phyloP scores from a whole-genome alignment of 2,329 filamentous ascomycete genomes.

The Penicillium sp. region DNA sequence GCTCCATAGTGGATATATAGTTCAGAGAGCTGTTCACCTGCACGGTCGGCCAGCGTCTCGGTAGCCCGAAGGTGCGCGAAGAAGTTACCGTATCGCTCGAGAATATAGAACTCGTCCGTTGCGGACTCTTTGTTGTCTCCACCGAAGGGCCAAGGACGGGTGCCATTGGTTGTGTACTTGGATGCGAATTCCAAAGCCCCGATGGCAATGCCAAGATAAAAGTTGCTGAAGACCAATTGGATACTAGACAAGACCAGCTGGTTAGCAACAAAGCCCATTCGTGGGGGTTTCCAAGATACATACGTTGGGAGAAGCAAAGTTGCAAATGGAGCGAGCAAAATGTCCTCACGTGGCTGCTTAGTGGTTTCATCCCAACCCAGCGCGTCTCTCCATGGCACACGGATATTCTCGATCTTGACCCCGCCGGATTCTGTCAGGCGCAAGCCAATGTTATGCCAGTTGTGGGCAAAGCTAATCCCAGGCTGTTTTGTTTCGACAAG shows the following conservation, averaged over 20 bases:
- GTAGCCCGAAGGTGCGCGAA: constrained; percentile 62
- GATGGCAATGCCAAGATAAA: constrained; percentile 64
- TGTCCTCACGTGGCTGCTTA: constrained; percentile 52
- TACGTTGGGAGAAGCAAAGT: constrained; percentile 61
- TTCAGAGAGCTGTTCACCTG: constrained; percentile 50
- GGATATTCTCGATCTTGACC: constrained; percentile 60
- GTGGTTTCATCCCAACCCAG: constrained; percentile 58
- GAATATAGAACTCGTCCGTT: constrained; percentile 65
- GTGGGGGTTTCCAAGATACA: constrained; percentile 10
- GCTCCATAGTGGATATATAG: constrained; percentile 48
- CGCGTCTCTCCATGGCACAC: constrained; percentile 60
- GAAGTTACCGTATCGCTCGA: constrained; percentile 65
- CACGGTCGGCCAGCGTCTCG: constrained; percentile 58
- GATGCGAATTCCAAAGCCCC: constrained; percentile 58
- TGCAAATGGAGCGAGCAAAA: constrained; percentile 56
- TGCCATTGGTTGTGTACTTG: constrained; percentile 57
- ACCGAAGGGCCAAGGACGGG: constrained; percentile 64
- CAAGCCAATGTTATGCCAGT: constrained; percentile 66
- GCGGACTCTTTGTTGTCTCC: constrained; percentile 61
- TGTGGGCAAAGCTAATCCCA: constrained; percentile 55
- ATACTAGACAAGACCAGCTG: constrained; percentile 43
- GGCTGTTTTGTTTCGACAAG: constrained; percentile 59
- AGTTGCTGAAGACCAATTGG: constrained; percentile 66
- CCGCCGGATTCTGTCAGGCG: constrained; percentile 64
- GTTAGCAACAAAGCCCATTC: neutral